Conservation (phyloP, 2,329 filamentous ascomycete genomes). For the Aspergillus alliaceus region DNA sequence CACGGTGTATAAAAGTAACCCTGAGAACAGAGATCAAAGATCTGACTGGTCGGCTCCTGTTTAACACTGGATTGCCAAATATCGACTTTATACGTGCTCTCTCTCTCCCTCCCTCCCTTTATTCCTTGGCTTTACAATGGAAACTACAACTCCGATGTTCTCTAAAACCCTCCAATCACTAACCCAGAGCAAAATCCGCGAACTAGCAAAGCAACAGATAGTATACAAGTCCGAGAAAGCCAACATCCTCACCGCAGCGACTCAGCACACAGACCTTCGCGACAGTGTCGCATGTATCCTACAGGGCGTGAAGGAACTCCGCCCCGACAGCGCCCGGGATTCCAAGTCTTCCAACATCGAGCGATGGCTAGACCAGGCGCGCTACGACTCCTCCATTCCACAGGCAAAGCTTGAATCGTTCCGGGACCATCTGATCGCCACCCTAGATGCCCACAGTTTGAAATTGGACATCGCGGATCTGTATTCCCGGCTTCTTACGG, state of each 20-base stretch:
- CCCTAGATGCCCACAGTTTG: slow-evolving; percentile 38
- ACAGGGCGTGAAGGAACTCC: slow-evolving; percentile 12
- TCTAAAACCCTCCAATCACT: slow-evolving; percentile 21
- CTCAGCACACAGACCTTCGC: slow-evolving; percentile 2
- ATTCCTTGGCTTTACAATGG: slow-evolving; percentile 3
- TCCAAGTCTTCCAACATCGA: slow-evolving; percentile 29
- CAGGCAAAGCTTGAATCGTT: slow-evolving; percentile 32
- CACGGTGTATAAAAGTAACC: neutral
- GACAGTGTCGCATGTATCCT: slow-evolving; percentile 10
- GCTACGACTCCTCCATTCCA: slow-evolving; percentile 39
- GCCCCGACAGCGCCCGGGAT: slow-evolving; percentile 11
- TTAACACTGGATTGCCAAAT: too few relatives aligned
- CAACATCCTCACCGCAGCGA: slow-evolving; percentile 11
- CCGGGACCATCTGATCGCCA: slow-evolving; percentile 31
- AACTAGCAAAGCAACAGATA: slow-evolving; percentile 24
- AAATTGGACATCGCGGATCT: slow-evolving; percentile 29
- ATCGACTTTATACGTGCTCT: too few relatives aligned
- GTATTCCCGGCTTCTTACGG: slow-evolving; percentile 40
- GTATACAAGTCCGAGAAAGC: slow-evolving; percentile 18
- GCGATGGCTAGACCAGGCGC: slow-evolving; percentile 37
- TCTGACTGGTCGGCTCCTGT: too few relatives aligned
- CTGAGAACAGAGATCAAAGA: too few relatives aligned
- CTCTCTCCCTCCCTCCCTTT: too few relatives aligned
- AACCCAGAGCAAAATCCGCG: slow-evolving; percentile 26
- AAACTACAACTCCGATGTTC: slow-evolving; percentile 4